phyloP scores from a whole-genome alignment of 2,329 filamentous ascomycete genomes.

The Alternaria viburni region DNA sequence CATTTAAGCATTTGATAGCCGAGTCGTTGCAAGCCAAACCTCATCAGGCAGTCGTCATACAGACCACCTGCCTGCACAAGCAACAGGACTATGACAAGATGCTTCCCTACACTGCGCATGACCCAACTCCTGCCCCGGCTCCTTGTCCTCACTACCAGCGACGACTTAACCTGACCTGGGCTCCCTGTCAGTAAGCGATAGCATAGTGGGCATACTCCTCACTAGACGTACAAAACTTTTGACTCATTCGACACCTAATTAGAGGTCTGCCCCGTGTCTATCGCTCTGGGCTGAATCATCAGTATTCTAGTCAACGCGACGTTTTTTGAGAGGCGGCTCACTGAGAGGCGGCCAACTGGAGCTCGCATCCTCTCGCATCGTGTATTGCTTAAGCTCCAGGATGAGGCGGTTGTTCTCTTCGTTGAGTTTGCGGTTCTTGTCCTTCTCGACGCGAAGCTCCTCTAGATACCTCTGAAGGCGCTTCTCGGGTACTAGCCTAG shows the following conservation, averaged over 20 bases:
- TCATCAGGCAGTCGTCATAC: background rate
- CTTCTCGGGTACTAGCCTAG: constrained; percentile 20
- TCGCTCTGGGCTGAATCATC: background rate
- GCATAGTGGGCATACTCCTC: background rate
- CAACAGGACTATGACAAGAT: background rate
- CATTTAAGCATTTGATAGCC: background rate
- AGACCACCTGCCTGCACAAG: background rate
- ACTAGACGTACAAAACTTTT: background rate
- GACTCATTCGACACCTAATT: background rate
- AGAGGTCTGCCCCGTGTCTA: background rate
- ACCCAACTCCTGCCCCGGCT: background rate
- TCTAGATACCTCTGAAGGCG: constrained; percentile 17
- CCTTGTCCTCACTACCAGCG: background rate
- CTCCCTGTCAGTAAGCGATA: background rate
- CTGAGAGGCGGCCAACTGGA: background rate
- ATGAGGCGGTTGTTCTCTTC: constrained; percentile 30
- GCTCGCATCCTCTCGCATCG: background rate
- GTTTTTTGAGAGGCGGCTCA: background rate
- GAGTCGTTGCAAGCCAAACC: background rate
- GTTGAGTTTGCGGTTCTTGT: constrained; percentile 24
- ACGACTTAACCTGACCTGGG: background rate
- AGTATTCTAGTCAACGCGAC: background rate
- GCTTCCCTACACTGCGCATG: background rate
- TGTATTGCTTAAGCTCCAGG: constrained; percentile 18
- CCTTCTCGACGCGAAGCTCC: constrained; percentile 16